Conservation (phyloP, 345 rosid genomes). For the Rhodamnia argentea region DNA sequence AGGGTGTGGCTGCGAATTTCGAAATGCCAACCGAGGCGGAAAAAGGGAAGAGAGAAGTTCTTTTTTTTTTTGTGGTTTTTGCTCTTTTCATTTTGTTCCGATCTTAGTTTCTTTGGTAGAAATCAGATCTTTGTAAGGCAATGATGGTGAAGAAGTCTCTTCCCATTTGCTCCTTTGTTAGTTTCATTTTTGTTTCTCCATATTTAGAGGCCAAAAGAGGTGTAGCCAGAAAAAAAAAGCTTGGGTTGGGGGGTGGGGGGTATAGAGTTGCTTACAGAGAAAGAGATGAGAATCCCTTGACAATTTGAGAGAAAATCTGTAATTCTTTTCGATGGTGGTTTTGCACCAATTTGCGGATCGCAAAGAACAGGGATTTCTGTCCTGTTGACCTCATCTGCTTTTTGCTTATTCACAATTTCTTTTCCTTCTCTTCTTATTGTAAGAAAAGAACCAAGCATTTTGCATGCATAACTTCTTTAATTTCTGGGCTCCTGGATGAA, state of each 20-base stretch:
- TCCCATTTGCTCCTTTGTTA: background rate
- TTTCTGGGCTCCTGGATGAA: background rate
- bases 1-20: background rate
- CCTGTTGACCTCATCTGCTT: background rate
- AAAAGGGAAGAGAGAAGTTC: background rate
- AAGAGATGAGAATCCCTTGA: background rate
- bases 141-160: background rate
- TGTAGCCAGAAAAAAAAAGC: background rate
- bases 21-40: background rate
- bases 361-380: background rate
- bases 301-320: background rate
- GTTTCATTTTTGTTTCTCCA: background rate
- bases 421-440: background rate
- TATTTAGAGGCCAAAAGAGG: background rate
- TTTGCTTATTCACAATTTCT: background rate
- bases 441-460: background rate
- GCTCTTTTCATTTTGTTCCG: background rate
- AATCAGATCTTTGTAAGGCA: background rate
- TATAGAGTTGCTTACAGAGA: background rate
- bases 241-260: background rate
- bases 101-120: background rate
- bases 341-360: background rate
- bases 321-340: background rate
- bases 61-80: background rate
- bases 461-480: background rate